Conservation (phyloP, 345 rosid species). For the Citrus cavaleriei region DNA sequence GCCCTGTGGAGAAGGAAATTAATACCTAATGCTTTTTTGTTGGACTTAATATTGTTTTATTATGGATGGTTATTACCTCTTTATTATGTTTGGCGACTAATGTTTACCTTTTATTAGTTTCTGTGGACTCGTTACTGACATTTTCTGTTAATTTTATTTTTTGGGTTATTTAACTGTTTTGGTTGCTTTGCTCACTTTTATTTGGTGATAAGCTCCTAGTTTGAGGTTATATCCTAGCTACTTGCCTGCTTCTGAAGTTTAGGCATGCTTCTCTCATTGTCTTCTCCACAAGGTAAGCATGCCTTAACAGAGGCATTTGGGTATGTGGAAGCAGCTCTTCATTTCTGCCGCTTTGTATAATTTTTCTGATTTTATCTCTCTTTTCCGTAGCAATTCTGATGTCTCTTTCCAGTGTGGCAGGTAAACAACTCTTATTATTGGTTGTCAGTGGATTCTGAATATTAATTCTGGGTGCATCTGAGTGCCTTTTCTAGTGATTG, state of each 20-base stretch:
- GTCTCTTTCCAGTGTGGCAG: constrained; percentile 42
- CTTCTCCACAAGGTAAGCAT: constrained; percentile 25
- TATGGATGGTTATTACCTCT: constrained; percentile 33
- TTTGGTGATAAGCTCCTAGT: constrained; percentile 9
- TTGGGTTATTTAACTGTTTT: constrained; percentile 12
- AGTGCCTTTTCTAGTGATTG: background rate
- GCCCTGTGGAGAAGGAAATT: constrained; percentile 28
- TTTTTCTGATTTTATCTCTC: background rate
- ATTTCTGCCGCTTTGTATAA: background rate
- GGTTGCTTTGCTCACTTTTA: constrained; percentile 6
- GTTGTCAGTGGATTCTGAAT: constrained; percentile 10
- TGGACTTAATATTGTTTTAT: constrained; percentile 34
- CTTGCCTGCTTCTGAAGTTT: constrained; percentile 25
- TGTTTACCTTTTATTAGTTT: constrained; percentile 18
- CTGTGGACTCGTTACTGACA: constrained; percentile 27
- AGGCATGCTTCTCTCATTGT: constrained; percentile 21
- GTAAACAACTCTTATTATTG: constrained; percentile 20
- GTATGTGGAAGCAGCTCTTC: constrained; percentile 19
- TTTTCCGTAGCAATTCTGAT: constrained; percentile 12
- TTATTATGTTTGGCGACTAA: constrained; percentile 32
- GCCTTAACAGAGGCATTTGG: constrained; percentile 19
- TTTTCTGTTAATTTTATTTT: constrained; percentile 13
- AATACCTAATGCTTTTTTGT: constrained; percentile 36
- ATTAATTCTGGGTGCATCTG: constrained; percentile 11
- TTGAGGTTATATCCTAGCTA: constrained; percentile 14